Conservation (phyloP, 345 rosid genomes). For the Gossypium anomalum region DNA sequence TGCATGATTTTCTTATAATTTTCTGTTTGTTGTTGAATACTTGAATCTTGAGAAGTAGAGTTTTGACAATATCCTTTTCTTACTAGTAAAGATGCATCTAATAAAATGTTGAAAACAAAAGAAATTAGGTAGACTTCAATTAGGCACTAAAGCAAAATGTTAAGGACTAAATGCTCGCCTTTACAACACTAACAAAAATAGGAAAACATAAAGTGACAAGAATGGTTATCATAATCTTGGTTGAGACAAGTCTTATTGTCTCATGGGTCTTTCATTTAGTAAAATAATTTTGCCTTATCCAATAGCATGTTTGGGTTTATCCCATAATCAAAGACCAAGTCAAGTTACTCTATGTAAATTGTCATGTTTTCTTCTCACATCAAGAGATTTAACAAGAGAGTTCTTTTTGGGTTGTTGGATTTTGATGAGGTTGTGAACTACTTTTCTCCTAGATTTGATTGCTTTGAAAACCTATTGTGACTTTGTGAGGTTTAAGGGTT, state of each 20-base stretch:
- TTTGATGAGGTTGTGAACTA: neutral
- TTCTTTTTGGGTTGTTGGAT: neutral
- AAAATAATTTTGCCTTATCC: neutral
- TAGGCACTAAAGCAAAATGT: too few relatives aligned
- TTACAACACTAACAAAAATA: too few relatives aligned
- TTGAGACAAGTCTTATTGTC: neutral
- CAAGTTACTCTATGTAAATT: neutral
- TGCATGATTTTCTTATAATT: too few relatives aligned
- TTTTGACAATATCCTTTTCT: too few relatives aligned
- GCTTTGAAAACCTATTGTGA: neutral
- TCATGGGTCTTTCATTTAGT: neutral
- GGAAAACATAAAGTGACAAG: neutral
- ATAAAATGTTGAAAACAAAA: too few relatives aligned
- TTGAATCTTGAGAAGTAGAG: too few relatives aligned
- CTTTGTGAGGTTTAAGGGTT: neutral
- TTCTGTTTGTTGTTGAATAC: too few relatives aligned
- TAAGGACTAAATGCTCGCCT: too few relatives aligned
- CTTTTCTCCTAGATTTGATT: neutral
- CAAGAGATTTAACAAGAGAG: neutral
- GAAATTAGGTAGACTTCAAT: too few relatives aligned
- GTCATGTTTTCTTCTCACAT: neutral
- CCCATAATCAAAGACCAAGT: neutral
- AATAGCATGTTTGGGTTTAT: neutral
- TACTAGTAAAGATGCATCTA: too few relatives aligned
- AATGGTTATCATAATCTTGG: neutral